Conservation (phyloP, 2,329 filamentous ascomycete species). For the Fusarium tjaetaba region DNA sequence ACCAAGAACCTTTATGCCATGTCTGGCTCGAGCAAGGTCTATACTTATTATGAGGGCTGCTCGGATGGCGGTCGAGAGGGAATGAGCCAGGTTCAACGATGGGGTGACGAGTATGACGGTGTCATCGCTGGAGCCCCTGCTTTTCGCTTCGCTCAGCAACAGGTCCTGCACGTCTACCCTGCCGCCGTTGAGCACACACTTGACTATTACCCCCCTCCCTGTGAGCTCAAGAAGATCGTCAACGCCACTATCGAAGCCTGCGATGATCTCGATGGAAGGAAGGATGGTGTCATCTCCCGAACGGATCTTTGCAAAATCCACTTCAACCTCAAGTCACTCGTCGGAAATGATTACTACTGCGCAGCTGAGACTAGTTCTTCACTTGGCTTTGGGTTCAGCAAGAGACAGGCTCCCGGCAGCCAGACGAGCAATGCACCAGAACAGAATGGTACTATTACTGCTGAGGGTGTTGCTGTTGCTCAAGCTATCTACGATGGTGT, state of each 20-base stretch:
- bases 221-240: slow-evolving; percentile 7
- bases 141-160: slow-evolving; percentile 25
- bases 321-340: not conserved
- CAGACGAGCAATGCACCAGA: not conserved
- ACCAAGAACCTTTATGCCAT: not conserved
- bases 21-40: slow-evolving; percentile 44
- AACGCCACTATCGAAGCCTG: slow-evolving; percentile 22
- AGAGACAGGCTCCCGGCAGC: not conserved
- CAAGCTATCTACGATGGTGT: not conserved
- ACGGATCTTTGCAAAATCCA: slow-evolving; percentile 8
- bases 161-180: not conserved
- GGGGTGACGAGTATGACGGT: slow-evolving; percentile 31
- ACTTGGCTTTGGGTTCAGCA: slow-evolving; percentile 5
- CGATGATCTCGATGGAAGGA: slow-evolving; percentile 3
- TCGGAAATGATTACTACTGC: not conserved
- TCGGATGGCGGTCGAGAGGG: slow-evolving; percentile 61
- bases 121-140: slow-evolving; percentile 37
- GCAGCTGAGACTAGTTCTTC: slow-evolving; percentile 2
- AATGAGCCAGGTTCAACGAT: slow-evolving; percentile 35
- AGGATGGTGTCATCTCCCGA: not conserved
- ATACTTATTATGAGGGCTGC: slow-evolving; percentile 63
- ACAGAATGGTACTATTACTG: not conserved
- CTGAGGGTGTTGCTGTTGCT: not conserved
- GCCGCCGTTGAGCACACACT: not conserved
- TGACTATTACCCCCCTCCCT: not conserved